Evolutionary conservation across 805 yeast species (phyloP), one percentile per base, ranked within the genome.

Genomic region (Teunomyces funiuensis): DNA sequence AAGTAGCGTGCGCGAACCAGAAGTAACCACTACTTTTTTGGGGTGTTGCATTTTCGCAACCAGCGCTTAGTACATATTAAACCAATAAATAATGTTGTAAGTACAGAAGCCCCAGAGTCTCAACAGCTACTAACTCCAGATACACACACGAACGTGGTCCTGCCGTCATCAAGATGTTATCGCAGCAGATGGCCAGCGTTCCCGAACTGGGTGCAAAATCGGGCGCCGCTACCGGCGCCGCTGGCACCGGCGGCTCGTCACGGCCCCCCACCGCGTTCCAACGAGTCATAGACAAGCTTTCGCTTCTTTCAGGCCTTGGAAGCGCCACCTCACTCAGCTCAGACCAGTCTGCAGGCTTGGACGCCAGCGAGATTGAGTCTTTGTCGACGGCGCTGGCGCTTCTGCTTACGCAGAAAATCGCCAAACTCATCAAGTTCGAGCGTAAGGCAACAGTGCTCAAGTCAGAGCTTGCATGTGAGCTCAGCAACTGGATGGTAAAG

Each of bases 401-500:
- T 11, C 34, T 31, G 34, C 55, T 73, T n/a, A 54, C 61, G 30
- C 58, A 48, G 38, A 61, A 61, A 37, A 37, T 73, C 25, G 49
- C 55, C 25, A 73, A 64, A 45, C 49, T 72, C 34, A 61, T 73
- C 39, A 70, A 65, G 46, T 42, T 54, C 6, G 73, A 75, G 47
- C 65, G 63, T 40, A 74, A 65, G 39, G 53, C 59, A 4, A 51
- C 66, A 39, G 54, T 50, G 27, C 58, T 64, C 36, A 65, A 71
- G 42, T 58, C 53, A 9, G 73, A 66, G 10, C 59, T 76, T 36
- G 47, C 66, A 5, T 63, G 57, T 25, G 76, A 76, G 14, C 50
- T 77, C 11, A 51, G 54, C 2, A 55, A 54, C 3, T 77, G 83
- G 83, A 55, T 65, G 22, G 52, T 58, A 25, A 50, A 57, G 3